Base-by-base conservation (phyloP, 352 stramenopile species). In the Phytophthora macrochlamydospora region DNA sequence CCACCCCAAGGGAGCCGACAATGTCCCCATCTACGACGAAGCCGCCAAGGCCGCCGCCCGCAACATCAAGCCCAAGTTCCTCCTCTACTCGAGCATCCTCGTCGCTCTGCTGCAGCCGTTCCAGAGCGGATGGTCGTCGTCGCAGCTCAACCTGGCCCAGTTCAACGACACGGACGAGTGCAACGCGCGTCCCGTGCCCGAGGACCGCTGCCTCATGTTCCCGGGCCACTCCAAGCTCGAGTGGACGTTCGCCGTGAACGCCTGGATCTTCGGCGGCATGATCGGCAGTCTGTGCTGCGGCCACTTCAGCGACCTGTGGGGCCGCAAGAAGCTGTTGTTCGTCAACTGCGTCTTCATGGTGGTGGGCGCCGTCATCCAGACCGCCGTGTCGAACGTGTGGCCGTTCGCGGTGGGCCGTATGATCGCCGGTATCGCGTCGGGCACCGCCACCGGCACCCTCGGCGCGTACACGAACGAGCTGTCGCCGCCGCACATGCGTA, bases 41-140 rank as follows among this genome's bases (percentile, higher is more conserved):
- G 35, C 63, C 4, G 50, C 64, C 38, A 70, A 70, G 35, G 63
- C 56, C n/a, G 63, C 33, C 0, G 48, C 64, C 2, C 64, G 58
- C 58, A n/a, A 57, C 42, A 56, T 69, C 67, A 71, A 54, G 35
- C 75, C 73, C 29, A 74, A 63, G 18, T 49, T 54, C 8, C 64
- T 79, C 46, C 70, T 86, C 50, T 88, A 89, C 63, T 37, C 65
- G 28, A 78, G 72, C 35, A 62, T 76, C 31, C 55, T 66, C 14
- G 54, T 82, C 45, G 75, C 70, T 31, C 56, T 79, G 13, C 51
- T 83, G 32, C 65, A 79, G 32, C 64, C 71, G 3, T 71, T 81
- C 54, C 78, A 89, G 61, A 78, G 73, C 57, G 79, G 79, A 18
- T 88, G 79, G 79, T 76, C 69, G n/a, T 61, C 80, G 11, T 76